These are phyloP conservation scores for Entomortierella parvispora DNA, from an alignment of 192 early-diverging fungal genomes.

Conservation along the genomic window DNA sequence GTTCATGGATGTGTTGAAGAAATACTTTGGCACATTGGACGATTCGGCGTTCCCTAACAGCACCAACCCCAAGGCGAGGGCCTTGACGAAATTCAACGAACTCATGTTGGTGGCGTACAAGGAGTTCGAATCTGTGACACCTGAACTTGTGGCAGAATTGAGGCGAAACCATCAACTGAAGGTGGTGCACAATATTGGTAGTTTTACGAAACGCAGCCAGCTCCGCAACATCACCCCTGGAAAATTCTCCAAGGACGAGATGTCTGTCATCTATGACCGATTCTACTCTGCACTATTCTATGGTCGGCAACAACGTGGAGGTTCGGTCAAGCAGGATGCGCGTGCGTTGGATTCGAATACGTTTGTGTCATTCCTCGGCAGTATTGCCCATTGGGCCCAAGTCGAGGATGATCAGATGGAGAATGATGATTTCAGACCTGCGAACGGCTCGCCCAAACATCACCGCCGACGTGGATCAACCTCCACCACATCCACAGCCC, in stretches of 20 bases:
- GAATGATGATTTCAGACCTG: slow-evolving; percentile 18
- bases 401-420: slow-evolving; percentile 48
- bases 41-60: slow-evolving; percentile 74
- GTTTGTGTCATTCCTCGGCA: slow-evolving; percentile 81
- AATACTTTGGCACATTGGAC: slow-evolving; percentile 86
- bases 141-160: slow-evolving; percentile 78
- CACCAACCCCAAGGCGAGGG: slow-evolving; percentile 61
- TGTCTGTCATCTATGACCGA: slow-evolving; percentile 89
- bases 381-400: slow-evolving; percentile 73
- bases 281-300: slow-evolving; percentile 87
- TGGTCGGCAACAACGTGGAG: slow-evolving; percentile 45
- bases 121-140: slow-evolving; percentile 87
- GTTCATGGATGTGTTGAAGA: slow-evolving; percentile 87
- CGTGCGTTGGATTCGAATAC: slow-evolving; percentile 72
- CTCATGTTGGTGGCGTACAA: slow-evolving; percentile 91
- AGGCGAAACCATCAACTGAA: slow-evolving; percentile 88
- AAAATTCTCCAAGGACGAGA: slow-evolving; percentile 87
- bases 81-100: slow-evolving; percentile 87
- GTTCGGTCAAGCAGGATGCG: slow-evolving; percentile 41
- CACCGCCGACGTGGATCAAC: slow-evolving; percentile 44
- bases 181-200: slow-evolving; percentile 92
- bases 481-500: slow-evolving; percentile 33
- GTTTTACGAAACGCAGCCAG: slow-evolving; percentile 91
- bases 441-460: background rate
- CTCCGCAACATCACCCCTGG: slow-evolving; percentile 81